Percentiles rank a stretch among this genome's conserved stretches.
These are phyloP conservation scores for Escovopsis sp. DNA, from an alignment of 2,329 filamentous ascomycete genomes.

Conservation along the genomic window DNA sequence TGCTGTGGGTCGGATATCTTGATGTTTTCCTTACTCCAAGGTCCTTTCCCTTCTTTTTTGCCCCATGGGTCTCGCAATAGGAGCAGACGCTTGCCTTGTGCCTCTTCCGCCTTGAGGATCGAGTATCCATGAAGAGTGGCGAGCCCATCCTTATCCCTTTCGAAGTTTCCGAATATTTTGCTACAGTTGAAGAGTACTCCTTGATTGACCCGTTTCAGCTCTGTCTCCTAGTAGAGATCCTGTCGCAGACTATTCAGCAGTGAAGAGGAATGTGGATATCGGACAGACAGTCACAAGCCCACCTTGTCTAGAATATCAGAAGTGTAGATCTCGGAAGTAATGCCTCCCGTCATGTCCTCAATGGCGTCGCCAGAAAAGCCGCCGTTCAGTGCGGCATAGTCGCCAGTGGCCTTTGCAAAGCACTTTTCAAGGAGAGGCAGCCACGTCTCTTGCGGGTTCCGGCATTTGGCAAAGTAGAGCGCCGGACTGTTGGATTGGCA, in stretches of 20 bases:
- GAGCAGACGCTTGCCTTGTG: slow-evolving; percentile 45
- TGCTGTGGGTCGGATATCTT: too few relatives aligned
- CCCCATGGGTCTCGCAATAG: slow-evolving; percentile 69
- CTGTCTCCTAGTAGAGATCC: slow-evolving; percentile 57
- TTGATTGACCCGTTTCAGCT: slow-evolving; percentile 63
- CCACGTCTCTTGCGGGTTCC: slow-evolving; percentile 66
- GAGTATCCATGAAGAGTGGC: slow-evolving; percentile 46
- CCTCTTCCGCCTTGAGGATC: slow-evolving; percentile 42
- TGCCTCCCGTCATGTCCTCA: slow-evolving; percentile 48
- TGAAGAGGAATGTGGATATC: neutral
- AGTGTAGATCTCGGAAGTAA: slow-evolving; percentile 50
- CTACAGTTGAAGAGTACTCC: slow-evolving; percentile 57
- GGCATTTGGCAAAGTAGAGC: slow-evolving; percentile 63
- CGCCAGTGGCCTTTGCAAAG: slow-evolving; percentile 68
- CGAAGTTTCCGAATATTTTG: slow-evolving; percentile 24
- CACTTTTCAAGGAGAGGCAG: slow-evolving; percentile 66
- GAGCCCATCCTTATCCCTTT: slow-evolving; percentile 37
- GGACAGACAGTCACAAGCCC: neutral
- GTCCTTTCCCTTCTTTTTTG: slow-evolving; percentile 63
- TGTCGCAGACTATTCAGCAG: neutral
- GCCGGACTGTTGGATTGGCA: slow-evolving; percentile 63
- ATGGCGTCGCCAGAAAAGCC: slow-evolving; percentile 49
- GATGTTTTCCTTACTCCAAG: slow-evolving; percentile 41
- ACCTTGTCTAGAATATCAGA: slow-evolving; percentile 61
- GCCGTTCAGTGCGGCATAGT: slow-evolving; percentile 61